Evolutionary conservation across 2,329 filamentous ascomycete species (phyloP), one percentile per base, ranked within the genome.

Genomic region (Diaporthe ampelina): DNA sequence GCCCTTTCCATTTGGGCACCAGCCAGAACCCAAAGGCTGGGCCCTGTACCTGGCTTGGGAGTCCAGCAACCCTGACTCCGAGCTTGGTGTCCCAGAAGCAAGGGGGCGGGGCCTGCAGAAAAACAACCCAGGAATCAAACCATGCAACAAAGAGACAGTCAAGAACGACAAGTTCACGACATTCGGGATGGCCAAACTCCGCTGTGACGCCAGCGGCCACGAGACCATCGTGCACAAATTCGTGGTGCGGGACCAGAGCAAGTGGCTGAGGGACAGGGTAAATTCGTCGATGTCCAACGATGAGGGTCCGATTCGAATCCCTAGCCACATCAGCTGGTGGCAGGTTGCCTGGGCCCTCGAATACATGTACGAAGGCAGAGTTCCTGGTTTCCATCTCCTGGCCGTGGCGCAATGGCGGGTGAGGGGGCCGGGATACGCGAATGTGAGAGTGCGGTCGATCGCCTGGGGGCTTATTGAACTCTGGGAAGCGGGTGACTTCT

Each of bases 361-460:
- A 3, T 67, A 37, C 19, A 67, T 67, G 61, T 67, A 67, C 6
- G 9, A n/a, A 19, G 61, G 61, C n/a, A n/a, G n/a, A n/a, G n/a
- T n/a, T n/a, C n/a, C n/a, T n/a, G n/a, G n/a, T n/a, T n/a, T n/a
- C n/a, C n/a, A n/a, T n/a, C n/a, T n/a, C n/a, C n/a, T n/a, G n/a
- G n/a, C n/a, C n/a, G n/a, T n/a, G n/a, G n/a, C n/a, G n/a, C n/a
- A n/a, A n/a, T n/a, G n/a, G n/a, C n/a, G n/a, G n/a, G n/a, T n/a
- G n/a, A n/a, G n/a, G n/a, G n/a, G n/a, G n/a, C n/a, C n/a, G n/a
- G n/a, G n/a, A n/a, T n/a, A n/a, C n/a, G n/a, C n/a, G n/a, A n/a
- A n/a, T n/a, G n/a, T n/a, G n/a, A n/a, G n/a, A n/a, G n/a, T n/a
- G n/a, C n/a, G n/a, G n/a, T n/a, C n/a, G n/a, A n/a, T n/a, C n/a